phyloP scores from a whole-genome alignment of 192 early-diverging fungal species.

The Gonapodya prolifera region DNA sequence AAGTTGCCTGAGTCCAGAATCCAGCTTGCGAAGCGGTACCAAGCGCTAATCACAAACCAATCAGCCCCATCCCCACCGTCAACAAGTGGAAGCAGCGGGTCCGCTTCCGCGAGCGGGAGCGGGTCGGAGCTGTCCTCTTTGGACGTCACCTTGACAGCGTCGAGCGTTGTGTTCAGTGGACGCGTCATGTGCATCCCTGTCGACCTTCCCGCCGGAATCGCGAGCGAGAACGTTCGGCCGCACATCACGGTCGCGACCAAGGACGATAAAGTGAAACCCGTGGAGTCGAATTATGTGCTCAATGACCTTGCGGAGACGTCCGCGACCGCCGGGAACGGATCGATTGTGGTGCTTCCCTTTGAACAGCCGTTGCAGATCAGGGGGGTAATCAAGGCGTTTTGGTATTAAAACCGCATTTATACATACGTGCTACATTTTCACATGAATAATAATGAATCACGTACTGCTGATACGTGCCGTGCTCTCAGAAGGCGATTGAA shows the following conservation, averaged over 20 bases:
- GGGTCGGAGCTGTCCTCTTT: slow-evolving; percentile 4
- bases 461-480: too few species aligned
- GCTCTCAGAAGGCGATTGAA: too few species aligned
- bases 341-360: neutral
- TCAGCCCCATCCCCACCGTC: slow-evolving; percentile 19
- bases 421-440: too few species aligned
- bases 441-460: too few species aligned
- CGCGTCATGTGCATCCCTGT: slow-evolving; percentile 19
- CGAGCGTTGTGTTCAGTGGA: slow-evolving; percentile 37
- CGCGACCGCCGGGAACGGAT: neutral
- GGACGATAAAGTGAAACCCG: slow-evolving; percentile 19
- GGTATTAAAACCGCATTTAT: neutral
- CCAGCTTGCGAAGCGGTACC: slow-evolving; percentile 20
- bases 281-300: slow-evolving; percentile 23
- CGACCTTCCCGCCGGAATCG: slow-evolving; percentile 7
- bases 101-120: slow-evolving; percentile 8
- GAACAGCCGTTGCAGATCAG: neutral
- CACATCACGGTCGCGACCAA: slow-evolving; percentile 31
- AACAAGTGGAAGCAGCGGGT: slow-evolving; percentile 6
- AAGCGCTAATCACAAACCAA: slow-evolving; percentile 12
- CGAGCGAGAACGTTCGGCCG: slow-evolving; percentile 10
- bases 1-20: slow-evolving; percentile 37
- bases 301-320: neutral
- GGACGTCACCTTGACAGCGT: slow-evolving; percentile 19
- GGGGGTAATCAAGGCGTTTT: neutral